A percentile compares a stretch with the other conserved stretches of the same genome.
These are phyloP conservation scores for Piedraia hortae DNA, from an alignment of 2,329 filamentous ascomycete genomes.

Conservation along the genomic window DNA sequence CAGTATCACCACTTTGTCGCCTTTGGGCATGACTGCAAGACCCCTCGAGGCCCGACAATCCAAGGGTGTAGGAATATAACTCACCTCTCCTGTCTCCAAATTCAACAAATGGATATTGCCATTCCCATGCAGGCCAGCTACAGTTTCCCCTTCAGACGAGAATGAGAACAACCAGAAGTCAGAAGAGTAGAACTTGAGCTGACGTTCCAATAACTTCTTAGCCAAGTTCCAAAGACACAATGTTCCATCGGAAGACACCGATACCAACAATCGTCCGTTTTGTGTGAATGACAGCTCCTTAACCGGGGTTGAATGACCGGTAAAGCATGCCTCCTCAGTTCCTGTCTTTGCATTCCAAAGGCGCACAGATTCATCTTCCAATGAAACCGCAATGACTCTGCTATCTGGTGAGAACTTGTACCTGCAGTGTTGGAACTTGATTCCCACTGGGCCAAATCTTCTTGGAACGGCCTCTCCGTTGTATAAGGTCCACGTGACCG, in stretches of 20 bases:
- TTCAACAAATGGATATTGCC: too few species aligned
- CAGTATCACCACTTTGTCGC: neutral
- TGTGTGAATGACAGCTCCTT: too few species aligned
- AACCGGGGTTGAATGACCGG: too few species aligned
- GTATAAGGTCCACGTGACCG: too few species aligned
- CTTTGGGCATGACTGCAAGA: neutral
- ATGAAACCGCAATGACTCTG: neutral
- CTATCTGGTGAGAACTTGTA: neutral
- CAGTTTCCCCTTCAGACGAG: neutral
- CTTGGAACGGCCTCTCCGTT: too few species aligned
- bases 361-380: neutral
- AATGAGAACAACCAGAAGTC: too few species aligned
- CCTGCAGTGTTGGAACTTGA: neutral
- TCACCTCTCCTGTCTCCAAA: neutral
- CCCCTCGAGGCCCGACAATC: neutral
- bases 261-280: too few species aligned
- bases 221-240: too few species aligned
- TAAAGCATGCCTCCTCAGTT: neutral
- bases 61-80: neutral
- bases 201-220: too few species aligned
- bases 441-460: too few species aligned
- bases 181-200: too few species aligned
- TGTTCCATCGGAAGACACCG: too few species aligned
- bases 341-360: neutral
- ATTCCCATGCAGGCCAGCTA: neutral